Evolutionary conservation across 2,329 filamentous ascomycete species (phyloP).

Genomic region (Alternaria angustiovoidea): DNA sequence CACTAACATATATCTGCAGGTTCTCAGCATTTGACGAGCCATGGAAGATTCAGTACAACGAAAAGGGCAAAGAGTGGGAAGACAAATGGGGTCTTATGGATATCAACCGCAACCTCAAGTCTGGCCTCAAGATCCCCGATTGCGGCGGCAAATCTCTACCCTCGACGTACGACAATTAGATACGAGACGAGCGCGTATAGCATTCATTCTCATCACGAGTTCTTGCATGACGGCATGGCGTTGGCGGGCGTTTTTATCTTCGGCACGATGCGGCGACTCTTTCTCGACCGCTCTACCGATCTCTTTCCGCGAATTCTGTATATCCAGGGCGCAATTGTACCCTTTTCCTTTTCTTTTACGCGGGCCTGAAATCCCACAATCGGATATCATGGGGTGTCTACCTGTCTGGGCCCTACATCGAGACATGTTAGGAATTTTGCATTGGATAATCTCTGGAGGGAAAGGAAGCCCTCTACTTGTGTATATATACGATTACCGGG

Average conservation of each 20-base stretch:
- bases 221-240: slow-evolving; percentile 37
- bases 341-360: not conserved
- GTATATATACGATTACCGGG: slow-evolving; percentile 7
- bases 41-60: slow-evolving; percentile 85
- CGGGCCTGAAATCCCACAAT: not conserved
- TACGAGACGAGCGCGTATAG: slow-evolving; percentile 8
- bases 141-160: slow-evolving; percentile 73
- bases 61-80: slow-evolving; percentile 76
- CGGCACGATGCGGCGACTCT: slow-evolving; percentile 16
- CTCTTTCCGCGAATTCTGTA: slow-evolving; percentile 12
- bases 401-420: not conserved
- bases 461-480: not conserved
- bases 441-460: slow-evolving; percentile 11
- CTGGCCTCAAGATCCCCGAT: slow-evolving; percentile 83
- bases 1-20: slow-evolving; percentile 51
- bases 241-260: slow-evolving; percentile 28
- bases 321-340: slow-evolving; percentile 22
- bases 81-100: slow-evolving; percentile 96
- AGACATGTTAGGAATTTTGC: slow-evolving; percentile 10
- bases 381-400: not conserved
- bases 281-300: slow-evolving; percentile 10
- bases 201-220: slow-evolving; percentile 16
- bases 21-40: slow-evolving; percentile 97
- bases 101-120: slow-evolving; percentile 81
- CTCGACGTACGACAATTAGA: slow-evolving; percentile 10